Percentiles rank a stretch among this genome's conserved stretches.
These are phyloP conservation scores for Microsporum canis DNA, from an alignment of 2,329 filamentous ascomycete genomes.

Conservation along the genomic window DNA sequence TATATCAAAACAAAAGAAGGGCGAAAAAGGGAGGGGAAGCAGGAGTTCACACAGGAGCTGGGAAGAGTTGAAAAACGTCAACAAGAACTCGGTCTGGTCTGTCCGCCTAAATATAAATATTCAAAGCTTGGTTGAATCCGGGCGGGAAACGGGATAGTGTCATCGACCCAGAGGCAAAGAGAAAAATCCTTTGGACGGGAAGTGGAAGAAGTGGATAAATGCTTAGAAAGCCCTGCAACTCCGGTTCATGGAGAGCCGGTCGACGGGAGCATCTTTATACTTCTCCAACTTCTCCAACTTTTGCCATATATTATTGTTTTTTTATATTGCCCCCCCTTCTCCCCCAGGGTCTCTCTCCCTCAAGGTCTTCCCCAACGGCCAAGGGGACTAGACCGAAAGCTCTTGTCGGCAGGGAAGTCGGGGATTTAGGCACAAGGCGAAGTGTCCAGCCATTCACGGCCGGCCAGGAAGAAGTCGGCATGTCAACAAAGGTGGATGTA, in stretches of 20 bases:
- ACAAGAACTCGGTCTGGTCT: background rate
- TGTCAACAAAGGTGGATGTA: background rate
- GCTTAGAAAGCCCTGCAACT: background rate
- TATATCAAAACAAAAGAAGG: background rate
- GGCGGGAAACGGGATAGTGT: conserved; percentile 2
- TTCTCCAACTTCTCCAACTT: conserved; percentile 3
- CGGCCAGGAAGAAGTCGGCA: background rate
- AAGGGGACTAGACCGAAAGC: background rate
- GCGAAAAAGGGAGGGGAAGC: background rate
- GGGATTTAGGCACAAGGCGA: background rate
- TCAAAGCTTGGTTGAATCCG: background rate
- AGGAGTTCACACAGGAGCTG: background rate
- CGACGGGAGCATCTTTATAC: background rate
- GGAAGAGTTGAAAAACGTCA: background rate
- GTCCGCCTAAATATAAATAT: background rate
- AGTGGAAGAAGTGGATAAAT: background rate
- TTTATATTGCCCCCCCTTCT: background rate
- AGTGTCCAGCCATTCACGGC: background rate
- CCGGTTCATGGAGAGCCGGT: background rate
- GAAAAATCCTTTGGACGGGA: background rate
- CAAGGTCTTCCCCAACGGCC: background rate
- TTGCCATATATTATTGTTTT: background rate
- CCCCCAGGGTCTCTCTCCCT: background rate
- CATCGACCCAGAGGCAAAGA: background rate
- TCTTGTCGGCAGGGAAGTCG: background rate